phyloP scores from a whole-genome alignment of 768 basidiomycete species.

The Boletales sp. region DNA sequence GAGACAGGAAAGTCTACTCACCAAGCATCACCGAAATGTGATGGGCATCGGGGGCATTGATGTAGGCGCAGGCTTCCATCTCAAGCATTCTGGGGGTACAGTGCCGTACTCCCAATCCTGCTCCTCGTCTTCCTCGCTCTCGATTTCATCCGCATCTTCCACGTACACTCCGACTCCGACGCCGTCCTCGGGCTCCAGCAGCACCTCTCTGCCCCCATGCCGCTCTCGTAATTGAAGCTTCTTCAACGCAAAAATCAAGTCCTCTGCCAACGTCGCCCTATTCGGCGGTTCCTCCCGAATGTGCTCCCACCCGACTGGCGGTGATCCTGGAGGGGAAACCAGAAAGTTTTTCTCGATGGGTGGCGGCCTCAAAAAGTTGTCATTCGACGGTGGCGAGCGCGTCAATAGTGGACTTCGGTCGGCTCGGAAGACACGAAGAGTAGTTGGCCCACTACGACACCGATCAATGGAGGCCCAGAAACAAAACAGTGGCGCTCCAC shows the following conservation, averaged over 20 bases:
- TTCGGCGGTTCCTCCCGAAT: slow-evolving; percentile 91
- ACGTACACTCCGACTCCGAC: slow-evolving; percentile 77
- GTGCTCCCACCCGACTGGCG: slow-evolving; percentile 95
- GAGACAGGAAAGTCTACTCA: slow-evolving; percentile 19
- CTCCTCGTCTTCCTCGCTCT: slow-evolving; percentile 24
- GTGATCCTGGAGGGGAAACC: slow-evolving; percentile 96
- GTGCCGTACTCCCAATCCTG: slow-evolving; percentile 61
- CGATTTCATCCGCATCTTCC: slow-evolving; percentile 58
- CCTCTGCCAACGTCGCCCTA: slow-evolving; percentile 74
- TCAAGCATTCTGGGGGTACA: slow-evolving; percentile 42
- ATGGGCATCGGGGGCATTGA: slow-evolving; percentile 50
- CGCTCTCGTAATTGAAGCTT: slow-evolving; percentile 58
- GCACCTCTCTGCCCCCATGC: slow-evolving; percentile 43
- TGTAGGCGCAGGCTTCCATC: slow-evolving; percentile 52
- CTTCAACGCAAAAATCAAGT: slow-evolving; percentile 76
- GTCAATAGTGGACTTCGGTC: slow-evolving; percentile 62
- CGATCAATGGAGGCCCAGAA: slow-evolving; percentile 5
- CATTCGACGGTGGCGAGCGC: slow-evolving; percentile 26
- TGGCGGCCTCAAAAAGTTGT: slow-evolving; percentile 62
- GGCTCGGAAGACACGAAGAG: slow-evolving; percentile 68
- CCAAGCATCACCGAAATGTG: slow-evolving; percentile 19
- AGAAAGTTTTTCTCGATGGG: slow-evolving; percentile 88
- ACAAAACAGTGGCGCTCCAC: slow-evolving; percentile 22
- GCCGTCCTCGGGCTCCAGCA: slow-evolving; percentile 66
- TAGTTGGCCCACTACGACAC: slow-evolving; percentile 41